Conservation (phyloP, 805 yeast genomes). For the Teunomyces stri region DNA sequence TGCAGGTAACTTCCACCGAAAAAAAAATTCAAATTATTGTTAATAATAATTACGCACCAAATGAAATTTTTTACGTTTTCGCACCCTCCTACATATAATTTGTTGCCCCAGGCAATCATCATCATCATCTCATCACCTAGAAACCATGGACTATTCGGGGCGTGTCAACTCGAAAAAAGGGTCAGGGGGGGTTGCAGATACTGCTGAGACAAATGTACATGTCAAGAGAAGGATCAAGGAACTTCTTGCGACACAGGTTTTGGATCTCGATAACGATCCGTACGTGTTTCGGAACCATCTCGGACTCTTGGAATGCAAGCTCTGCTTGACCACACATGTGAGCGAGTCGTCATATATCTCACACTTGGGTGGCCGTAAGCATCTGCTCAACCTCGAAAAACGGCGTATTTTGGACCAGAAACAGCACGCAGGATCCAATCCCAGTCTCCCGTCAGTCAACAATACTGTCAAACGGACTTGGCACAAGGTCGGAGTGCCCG, state of each 20-base stretch:
- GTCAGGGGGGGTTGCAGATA: constrained; percentile 83
- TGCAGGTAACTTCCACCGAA: not conserved
- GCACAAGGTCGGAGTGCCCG: constrained; percentile 71
- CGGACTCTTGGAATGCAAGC: constrained; percentile 81
- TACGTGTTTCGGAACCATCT: constrained; percentile 79
- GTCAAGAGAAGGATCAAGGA: constrained; percentile 66
- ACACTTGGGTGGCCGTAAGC: constrained; percentile 83
- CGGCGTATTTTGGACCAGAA: constrained; percentile 39
- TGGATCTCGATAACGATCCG: constrained; percentile 66
- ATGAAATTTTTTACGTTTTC: not conserved
- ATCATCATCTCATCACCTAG: not conserved
- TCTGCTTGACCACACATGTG: constrained; percentile 81
- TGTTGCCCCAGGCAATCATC: not conserved
- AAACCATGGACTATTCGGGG: constrained; percentile 78
- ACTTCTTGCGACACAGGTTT: constrained; percentile 49
- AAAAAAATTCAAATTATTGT: too few species aligned
- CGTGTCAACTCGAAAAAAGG: constrained; percentile 91
- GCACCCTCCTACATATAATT: not conserved
- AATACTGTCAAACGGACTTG: constrained; percentile 46
- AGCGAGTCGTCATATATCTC: constrained; percentile 78
- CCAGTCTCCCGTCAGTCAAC: constrained; percentile 26
- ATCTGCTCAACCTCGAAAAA: constrained; percentile 67
- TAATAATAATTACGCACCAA: not conserved
- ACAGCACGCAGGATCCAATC: not conserved
- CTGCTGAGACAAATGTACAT: constrained; percentile 64